Evolutionary conservation across 2,329 filamentous ascomycete species (phyloP).

Genomic region (Aspergillus texensis): DNA sequence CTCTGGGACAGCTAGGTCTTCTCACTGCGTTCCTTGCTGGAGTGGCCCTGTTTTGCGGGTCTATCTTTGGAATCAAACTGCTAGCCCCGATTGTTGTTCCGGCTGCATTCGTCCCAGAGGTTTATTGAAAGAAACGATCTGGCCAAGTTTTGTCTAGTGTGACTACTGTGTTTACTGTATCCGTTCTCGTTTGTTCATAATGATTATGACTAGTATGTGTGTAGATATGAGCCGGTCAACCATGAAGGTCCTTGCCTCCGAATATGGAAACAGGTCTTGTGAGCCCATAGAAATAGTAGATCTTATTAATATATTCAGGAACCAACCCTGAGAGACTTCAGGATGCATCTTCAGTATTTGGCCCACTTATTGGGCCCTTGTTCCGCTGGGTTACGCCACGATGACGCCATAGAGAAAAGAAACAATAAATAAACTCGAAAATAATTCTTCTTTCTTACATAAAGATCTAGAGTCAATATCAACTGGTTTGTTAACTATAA

Average conservation of each 20-base stretch:
- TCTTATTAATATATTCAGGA: background rate
- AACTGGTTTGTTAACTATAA: background rate
- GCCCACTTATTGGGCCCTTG: background rate
- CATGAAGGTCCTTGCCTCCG: background rate
- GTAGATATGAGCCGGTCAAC: background rate
- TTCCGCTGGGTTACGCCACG: slow-evolving; percentile 2
- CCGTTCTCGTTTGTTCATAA: background rate
- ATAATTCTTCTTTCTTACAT: background rate
- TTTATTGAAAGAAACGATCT: background rate
- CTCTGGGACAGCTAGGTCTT: slow-evolving; percentile 29
- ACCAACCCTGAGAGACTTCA: background rate
- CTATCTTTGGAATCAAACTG: slow-evolving; percentile 7
- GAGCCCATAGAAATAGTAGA: background rate
- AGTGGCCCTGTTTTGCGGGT: slow-evolving; percentile 13
- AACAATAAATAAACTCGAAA: background rate
- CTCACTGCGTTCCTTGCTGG: slow-evolving; percentile 21
- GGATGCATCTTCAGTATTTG: background rate
- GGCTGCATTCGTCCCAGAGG: background rate
- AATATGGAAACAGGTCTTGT: background rate
- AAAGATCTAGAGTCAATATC: background rate
- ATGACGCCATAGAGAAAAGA: slow-evolving; percentile 12
- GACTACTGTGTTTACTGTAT: background rate
- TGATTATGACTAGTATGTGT: background rate
- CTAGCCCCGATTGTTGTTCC: slow-evolving; percentile 8
- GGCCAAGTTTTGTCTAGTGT: background rate